These are phyloP conservation scores for Arbutus unedo DNA, from an alignment of 148 eudicot genomes.

Conservation along the genomic window DNA sequence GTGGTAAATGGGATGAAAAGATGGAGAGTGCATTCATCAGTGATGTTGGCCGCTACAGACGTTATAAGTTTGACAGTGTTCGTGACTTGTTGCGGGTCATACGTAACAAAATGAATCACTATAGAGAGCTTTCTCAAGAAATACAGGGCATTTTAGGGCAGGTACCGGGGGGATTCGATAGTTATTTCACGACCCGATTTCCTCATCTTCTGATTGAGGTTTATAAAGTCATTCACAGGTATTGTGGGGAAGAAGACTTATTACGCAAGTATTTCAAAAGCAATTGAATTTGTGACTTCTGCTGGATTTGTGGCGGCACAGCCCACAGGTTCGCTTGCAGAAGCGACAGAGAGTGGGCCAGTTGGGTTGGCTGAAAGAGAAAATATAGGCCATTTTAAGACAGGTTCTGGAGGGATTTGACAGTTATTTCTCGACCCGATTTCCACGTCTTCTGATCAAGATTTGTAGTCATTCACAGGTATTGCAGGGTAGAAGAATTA, in stretches of 20 bases:
- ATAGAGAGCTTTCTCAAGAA: constrained; percentile 67
- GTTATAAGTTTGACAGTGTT: constrained; percentile 72
- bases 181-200: constrained; percentile 67
- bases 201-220: constrained; percentile 80
- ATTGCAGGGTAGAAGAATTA: constrained; percentile 61
- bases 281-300: constrained; percentile 23
- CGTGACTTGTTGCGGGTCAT: constrained; percentile 85
- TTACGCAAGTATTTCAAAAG: constrained; percentile 61
- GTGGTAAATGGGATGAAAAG: constrained; percentile 90
- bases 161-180: constrained; percentile 81
- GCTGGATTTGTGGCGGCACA: too few relatives aligned
- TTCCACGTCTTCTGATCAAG: constrained; percentile 69
- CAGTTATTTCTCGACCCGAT: constrained; percentile 62
- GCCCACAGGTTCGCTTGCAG: too few relatives aligned
- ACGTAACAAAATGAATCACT: constrained; percentile 87
- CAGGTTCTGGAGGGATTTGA: constrained; percentile 82
- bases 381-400: constrained; percentile 75
- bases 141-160: constrained; percentile 78
- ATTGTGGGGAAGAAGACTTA: constrained; percentile 63
- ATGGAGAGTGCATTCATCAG: constrained; percentile 60
- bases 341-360: too few relatives aligned
- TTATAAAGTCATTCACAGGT: constrained; percentile 52
- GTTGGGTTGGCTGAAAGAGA: too few relatives aligned
- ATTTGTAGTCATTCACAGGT: constrained; percentile 56
- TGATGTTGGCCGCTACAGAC: constrained; percentile 70